Evolutionary conservation across 2,329 filamentous ascomycete genomes (phyloP), one percentile per base, ranked within the genome.

Genomic region (Aspergillus vadensis): DNA sequence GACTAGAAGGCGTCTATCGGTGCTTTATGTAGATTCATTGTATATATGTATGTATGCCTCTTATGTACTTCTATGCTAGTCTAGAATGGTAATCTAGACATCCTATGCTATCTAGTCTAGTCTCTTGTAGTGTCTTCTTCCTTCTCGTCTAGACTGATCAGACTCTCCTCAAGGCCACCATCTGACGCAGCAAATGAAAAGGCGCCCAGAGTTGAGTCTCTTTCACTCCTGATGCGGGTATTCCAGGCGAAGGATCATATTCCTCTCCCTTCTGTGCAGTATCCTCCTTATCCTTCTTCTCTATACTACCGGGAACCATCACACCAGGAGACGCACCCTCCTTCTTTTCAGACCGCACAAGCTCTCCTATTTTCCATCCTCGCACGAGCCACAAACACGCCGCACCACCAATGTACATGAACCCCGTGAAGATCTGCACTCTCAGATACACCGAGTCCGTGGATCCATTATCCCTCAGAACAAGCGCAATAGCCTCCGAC

Each of bases 401-500:
- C 15, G 83, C 83, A 14, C 82, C 84, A 2, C 76, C 81, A 21
- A 89, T 70, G 65, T 85, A 90, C 78, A 88, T 84, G 60, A 85
- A 77, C 1, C 85, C 87, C 0, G 83, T 82, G 63, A 89, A 89
- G 1, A 89, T 67, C 64, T 81, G 79, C 4, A 78, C 74, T 30
- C 70, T 70, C 17, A 79, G 64, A 60, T 80, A 81, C 2, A 72
- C 69, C 30, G 68, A 69, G 1, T 67, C 66, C 5, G 63, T 50
- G 5, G 68, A 60, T 9, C 67, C 59, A 54, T 68, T 65, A 17
- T 81, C 81, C 59, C 81, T 79, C 30, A 90, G 81, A 55, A 84
- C 78, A 43, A 90, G 73, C 2, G 82, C 88, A 64, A 90, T 89
- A 2, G 85, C 84, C 52, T 81, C 77, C 1, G 77, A 74, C 36